phyloP scores from a whole-genome alignment of 1,284 basidiomycete species.

The Sporisorium iseilematis-ciliati region DNA sequence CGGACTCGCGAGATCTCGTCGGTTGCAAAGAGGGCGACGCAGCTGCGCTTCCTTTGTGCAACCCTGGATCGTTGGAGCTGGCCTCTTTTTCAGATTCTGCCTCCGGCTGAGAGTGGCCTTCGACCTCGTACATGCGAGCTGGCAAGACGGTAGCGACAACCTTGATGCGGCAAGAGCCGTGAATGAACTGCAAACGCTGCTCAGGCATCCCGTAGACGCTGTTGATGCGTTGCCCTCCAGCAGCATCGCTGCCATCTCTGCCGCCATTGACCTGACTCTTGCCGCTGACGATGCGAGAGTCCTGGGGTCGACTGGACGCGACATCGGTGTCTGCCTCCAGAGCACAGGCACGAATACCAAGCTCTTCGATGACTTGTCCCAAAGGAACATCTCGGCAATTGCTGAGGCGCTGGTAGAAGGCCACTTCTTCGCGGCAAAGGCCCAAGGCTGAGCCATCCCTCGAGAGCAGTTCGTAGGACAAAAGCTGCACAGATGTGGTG shows the following conservation, averaged over 20 bases:
- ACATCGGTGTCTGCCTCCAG: slow-evolving; percentile 41
- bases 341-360: slow-evolving; percentile 46
- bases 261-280: slow-evolving; percentile 13
- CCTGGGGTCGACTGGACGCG: slow-evolving; percentile 9
- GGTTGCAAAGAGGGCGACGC: slow-evolving; percentile 14
- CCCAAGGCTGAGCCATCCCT: slow-evolving; percentile 19
- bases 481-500: slow-evolving; percentile 25
- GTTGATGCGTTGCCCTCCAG: slow-evolving; percentile 15
- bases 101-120: not conserved
- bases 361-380: slow-evolving; percentile 62
- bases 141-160: slow-evolving; percentile 48
- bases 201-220: slow-evolving; percentile 30
- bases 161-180: slow-evolving; percentile 48
- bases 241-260: slow-evolving; percentile 13
- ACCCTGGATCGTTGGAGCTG: not conserved
- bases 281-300: slow-evolving; percentile 32
- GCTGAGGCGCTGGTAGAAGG: slow-evolving; percentile 55
- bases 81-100: slow-evolving; percentile 9
- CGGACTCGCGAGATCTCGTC: slow-evolving; percentile 35
- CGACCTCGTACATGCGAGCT: slow-evolving; percentile 23
- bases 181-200: slow-evolving; percentile 51
- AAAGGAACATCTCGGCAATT: slow-evolving; percentile 53
- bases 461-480: slow-evolving; percentile 41
- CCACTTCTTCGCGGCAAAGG: slow-evolving; percentile 48
- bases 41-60: slow-evolving; percentile 5